Evolutionary conservation across 352 stramenopile species (phyloP).

Genomic region (Globisporangium solare): DNA sequence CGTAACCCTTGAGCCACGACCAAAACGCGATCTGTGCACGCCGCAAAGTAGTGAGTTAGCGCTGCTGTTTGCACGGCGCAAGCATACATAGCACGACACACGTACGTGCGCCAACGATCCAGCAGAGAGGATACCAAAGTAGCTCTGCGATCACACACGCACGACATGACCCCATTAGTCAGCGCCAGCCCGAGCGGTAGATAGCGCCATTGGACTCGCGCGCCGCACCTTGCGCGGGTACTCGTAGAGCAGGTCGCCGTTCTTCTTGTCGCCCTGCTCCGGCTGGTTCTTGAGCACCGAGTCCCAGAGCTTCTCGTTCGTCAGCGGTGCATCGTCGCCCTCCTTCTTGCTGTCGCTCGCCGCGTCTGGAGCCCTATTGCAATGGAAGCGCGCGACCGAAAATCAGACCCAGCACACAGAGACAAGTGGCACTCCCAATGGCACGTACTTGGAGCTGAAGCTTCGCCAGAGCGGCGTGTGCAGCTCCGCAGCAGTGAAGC

Average conservation of each 20-base stretch:
- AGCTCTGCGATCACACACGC: constrained; percentile 29
- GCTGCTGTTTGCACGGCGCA: neutral
- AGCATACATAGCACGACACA: neutral
- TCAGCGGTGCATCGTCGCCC: constrained; percentile 43
- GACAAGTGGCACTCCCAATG: neutral
- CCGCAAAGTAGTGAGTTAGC: neutral
- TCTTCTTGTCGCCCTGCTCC: constrained; percentile 39
- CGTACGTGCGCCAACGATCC: constrained; percentile 72
- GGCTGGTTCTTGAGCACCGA: constrained; percentile 53
- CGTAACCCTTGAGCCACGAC: constrained; percentile 87
- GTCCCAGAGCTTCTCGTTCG: constrained; percentile 73
- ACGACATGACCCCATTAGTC: neutral
- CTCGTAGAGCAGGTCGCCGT: constrained; percentile 79
- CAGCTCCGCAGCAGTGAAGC: neutral
- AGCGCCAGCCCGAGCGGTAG: neutral
- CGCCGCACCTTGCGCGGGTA: constrained; percentile 67
- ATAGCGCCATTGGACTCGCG: neutral
- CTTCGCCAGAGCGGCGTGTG: constrained; percentile 13
- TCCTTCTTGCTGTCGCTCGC: constrained; percentile 13
- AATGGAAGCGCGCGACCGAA: neutral
- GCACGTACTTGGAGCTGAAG: constrained; percentile 38
- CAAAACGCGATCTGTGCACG: constrained; percentile 74
- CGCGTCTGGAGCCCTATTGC: constrained; percentile 4
- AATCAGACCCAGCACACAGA: neutral
- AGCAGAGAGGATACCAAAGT: constrained; percentile 78